A percentile compares a stretch with the other conserved stretches of the same genome.
Evolutionary conservation across 805 yeast species (phyloP).

Genomic region (Lachancea sp.): DNA sequence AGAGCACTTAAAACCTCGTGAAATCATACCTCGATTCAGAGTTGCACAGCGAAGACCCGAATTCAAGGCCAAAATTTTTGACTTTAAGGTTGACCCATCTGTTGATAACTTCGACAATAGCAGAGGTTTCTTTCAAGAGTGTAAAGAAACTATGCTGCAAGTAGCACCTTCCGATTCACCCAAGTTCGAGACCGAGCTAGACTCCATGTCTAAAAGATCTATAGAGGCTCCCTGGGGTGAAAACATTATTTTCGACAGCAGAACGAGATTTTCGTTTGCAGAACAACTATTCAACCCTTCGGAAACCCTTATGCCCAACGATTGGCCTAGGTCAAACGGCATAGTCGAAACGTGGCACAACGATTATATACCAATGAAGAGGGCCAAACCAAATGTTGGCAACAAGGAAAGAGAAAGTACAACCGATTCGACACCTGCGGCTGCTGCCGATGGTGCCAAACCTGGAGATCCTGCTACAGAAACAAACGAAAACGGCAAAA

Average conservation of each 20-base stretch:
- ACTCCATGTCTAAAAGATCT: conserved; percentile 34
- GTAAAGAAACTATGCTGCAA: conserved; percentile 65
- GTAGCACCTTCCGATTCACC: conserved; percentile 31
- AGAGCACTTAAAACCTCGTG: conserved; percentile 31
- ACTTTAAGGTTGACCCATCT: conserved; percentile 36
- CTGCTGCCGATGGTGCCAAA: conserved; percentile 18
- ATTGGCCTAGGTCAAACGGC: conserved; percentile 41
- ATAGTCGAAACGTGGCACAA: conserved; percentile 46
- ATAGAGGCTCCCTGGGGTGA: conserved; percentile 79
- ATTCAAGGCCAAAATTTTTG: conserved; percentile 23
- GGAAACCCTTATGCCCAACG: conserved; percentile 35
- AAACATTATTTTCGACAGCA: conserved; percentile 50
- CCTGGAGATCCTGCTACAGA: conserved; percentile 14
- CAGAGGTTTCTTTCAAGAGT: conserved; percentile 53
- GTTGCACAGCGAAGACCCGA: conserved; percentile 29
- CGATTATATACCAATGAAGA: conserved; percentile 69
- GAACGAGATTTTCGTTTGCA: conserved; percentile 52
- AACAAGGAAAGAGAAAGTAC: conserved; percentile 30
- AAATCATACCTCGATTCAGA: conserved; percentile 29
- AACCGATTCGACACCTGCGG: conserved; percentile 24
- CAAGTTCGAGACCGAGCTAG: conserved; percentile 23
- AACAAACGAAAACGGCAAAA: conserved; percentile 27
- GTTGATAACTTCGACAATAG: conserved; percentile 52
- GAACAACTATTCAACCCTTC: conserved; percentile 70
- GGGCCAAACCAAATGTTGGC: conserved; percentile 37